Conservation (phyloP, 2,329 filamentous ascomycete genomes). For the Tolypocladium sp. region DNA sequence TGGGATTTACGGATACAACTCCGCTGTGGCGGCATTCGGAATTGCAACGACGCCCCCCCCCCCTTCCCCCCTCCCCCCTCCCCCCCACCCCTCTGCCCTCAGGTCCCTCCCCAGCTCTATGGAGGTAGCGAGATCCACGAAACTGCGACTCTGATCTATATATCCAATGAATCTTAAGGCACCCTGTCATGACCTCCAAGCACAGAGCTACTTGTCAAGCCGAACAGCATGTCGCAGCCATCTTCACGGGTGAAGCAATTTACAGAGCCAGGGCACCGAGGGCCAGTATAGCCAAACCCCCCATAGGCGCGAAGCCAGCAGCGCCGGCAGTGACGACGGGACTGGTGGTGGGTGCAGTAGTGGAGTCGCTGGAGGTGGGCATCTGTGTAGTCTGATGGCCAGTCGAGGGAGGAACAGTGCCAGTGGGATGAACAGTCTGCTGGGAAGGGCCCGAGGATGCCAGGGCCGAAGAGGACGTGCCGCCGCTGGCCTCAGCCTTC, state of each 20-base stretch:
- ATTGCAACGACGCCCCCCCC: no score
- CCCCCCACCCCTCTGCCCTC: no score
- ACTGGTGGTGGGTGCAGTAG: neutral
- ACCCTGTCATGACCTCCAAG: neutral
- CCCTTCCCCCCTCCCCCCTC: no score
- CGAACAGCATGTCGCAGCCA: neutral
- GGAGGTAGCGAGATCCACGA: no score
- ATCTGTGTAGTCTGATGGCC: neutral
- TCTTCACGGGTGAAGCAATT: neutral
- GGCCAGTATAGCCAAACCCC: neutral
- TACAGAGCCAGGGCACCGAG: neutral
- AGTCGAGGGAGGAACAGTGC: neutral
- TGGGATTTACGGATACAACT: neutral
- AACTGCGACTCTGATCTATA: neutral
- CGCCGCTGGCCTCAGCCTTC: neutral
- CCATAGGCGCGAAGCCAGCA: neutral
- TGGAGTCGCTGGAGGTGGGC: neutral
- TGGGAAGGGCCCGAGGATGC: neutral
- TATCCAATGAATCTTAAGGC: neutral
- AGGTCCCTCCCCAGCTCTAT: no score
- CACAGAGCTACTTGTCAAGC: neutral
- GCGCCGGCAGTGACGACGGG: neutral
- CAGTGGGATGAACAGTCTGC: neutral
- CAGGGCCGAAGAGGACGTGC: neutral
- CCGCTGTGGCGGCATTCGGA: no score